Evolutionary conservation across 306 rosid genomes (phyloP).

Genomic region (Gillenia trifoliata): DNA sequence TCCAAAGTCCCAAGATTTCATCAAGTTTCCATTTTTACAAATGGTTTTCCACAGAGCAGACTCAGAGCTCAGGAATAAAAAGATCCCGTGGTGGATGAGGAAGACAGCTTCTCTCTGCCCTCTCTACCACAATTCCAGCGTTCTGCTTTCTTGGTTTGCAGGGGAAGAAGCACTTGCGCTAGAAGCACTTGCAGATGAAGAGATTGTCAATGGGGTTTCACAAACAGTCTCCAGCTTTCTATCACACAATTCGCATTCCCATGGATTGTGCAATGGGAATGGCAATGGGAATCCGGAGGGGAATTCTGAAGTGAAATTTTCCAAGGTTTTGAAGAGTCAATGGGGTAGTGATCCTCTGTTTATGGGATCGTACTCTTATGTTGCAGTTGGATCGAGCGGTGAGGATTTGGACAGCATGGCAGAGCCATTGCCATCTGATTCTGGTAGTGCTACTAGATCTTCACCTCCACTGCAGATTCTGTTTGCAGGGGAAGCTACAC

Average conservation of each 20-base stretch:
- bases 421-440: constrained; percentile 65
- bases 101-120: constrained; percentile 71
- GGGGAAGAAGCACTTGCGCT: constrained; percentile 84
- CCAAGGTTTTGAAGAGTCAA: constrained; percentile 57
- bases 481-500: constrained; percentile 99
- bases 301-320: constrained; percentile 39
- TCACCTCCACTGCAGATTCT: constrained; percentile 55
- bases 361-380: constrained; percentile 82
- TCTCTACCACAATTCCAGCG: constrained; percentile 59
- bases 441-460: not conserved
- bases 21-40: constrained; percentile 56
- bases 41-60: constrained; percentile 67
- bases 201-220: constrained; percentile 65
- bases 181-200: constrained; percentile 66
- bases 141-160: constrained; percentile 81
- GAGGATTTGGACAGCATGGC: constrained; percentile 84
- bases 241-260: constrained; percentile 8
- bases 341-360: constrained; percentile 89
- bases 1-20: constrained; percentile 17
- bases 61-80: constrained; percentile 54
- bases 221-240: constrained; percentile 53
- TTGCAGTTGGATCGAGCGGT: constrained; percentile 86
- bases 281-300: constrained; percentile 34
- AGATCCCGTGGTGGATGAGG: constrained; percentile 95
- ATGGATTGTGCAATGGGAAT: constrained; percentile 39